Percentiles rank a stretch among this genome's conserved stretches.
phyloP scores from a whole-genome alignment of 1,284 basidiomycete genomes.

The Boletellus sp. region DNA sequence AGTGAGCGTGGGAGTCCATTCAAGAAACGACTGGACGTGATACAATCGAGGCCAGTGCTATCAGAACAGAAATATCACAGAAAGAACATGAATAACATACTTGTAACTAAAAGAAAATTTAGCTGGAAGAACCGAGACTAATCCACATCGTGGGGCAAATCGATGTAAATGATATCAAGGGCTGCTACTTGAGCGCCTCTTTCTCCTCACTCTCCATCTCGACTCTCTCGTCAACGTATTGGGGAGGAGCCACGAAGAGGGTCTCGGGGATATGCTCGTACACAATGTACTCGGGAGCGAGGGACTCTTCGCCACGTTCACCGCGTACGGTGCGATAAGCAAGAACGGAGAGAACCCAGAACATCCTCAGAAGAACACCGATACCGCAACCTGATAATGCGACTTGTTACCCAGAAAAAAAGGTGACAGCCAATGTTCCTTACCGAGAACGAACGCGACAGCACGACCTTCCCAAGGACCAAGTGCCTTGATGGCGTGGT shows the following conservation, averaged over 20 bases:
- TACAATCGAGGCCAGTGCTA: no score
- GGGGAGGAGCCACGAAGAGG: conserved; percentile 45
- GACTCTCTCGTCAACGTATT: conserved; percentile 52
- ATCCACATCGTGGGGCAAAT: no score
- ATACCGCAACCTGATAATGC: conserved; percentile 61
- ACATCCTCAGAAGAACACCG: conserved; percentile 72
- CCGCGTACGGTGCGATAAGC: conserved; percentile 52
- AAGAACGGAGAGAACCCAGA: conserved; percentile 66
- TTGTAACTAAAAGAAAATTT: no score
- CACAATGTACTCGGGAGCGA: conserved; percentile 36
- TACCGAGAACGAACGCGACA: conserved; percentile 76
- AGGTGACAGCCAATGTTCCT: conserved; percentile 19
- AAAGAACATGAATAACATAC: no score
- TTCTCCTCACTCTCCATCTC: conserved; percentile 13
- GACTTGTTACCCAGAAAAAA: conserved; percentile 4
- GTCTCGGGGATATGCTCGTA: conserved; percentile 35
- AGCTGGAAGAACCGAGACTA: no score
- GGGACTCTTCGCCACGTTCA: conserved; percentile 35
- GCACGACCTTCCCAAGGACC: conserved; percentile 79
- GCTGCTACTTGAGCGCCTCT: conserved; percentile 19
- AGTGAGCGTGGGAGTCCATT: no score
- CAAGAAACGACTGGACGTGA: no score
- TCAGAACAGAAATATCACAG: no score
- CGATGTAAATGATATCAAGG: background rate
- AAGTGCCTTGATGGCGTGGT: conserved; percentile 59